Base-by-base conservation (phyloP, 345 rosid species). In the Arabidopsis thaliana region DNA sequence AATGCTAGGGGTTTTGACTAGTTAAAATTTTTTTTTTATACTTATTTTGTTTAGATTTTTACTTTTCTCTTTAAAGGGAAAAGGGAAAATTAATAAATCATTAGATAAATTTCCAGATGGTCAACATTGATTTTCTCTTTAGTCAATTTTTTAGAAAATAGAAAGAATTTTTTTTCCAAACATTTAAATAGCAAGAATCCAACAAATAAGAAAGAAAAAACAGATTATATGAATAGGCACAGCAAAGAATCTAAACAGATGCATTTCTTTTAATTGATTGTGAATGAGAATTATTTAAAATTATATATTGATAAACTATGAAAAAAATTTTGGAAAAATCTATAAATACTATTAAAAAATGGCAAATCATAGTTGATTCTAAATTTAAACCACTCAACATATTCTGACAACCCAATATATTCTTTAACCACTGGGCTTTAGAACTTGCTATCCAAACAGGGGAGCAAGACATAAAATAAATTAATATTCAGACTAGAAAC, bases 141-240 rank as follows among this genome's bases (percentile, higher is more conserved):
- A 16, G 44, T 41, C 33, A 61, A 40, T 4, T 41, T 33, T 36
- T 59, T 36, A 16, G 5, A 8, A 14, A 36, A 9, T 5, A 20
- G 0, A 20, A 11, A 28, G 32, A 28, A 28, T 28, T 4, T 28
- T 28, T 28, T 28, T 59, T 37, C 11, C 22, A 32, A 16, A 20
- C 4, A 59, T 59, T 59, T 36, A 59, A 59, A 59, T 37, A 59
- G 45, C 45, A 59, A 59, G 45, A 59, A 16, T 16, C 28, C 36
- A 6, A 25, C 59, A 53, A 28, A 28, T 28, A 28, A 53, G 16
- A 53, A 45, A 28, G 34, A 11, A 24, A 4, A 30, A 25, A 5
- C 32, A 25, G 11, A 24, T 2, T 52, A 25, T 25, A 28, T 12
- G n/a, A 12, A 12, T 53, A 30, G 60, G n/a, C 12, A 12, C 12